Conservation (phyloP, 306 rosid species). For the Biancaea sappan region DNA sequence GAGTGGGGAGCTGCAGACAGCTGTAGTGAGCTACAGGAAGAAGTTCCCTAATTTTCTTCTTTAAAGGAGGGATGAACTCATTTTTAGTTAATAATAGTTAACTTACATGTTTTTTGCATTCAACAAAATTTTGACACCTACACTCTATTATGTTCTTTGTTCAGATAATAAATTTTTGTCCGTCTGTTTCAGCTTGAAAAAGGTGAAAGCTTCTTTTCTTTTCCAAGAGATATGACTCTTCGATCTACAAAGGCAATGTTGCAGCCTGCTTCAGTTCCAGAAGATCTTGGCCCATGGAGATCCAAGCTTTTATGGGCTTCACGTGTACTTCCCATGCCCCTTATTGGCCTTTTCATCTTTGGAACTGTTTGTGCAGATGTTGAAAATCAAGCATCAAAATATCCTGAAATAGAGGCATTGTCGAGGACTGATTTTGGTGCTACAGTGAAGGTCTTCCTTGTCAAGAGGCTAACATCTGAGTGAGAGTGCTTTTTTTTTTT, state of each 20-base stretch:
- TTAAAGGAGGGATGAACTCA: not conserved
- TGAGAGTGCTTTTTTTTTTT: slow-evolving; percentile 35
- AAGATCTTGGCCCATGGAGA: too few species aligned
- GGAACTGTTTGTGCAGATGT: slow-evolving; percentile 73
- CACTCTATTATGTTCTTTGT: not conserved
- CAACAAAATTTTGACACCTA: not conserved
- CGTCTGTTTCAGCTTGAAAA: slow-evolving; percentile 54
- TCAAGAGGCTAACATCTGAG: slow-evolving; percentile 81
- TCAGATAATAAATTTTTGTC: not conserved
- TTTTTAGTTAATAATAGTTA: not conserved
- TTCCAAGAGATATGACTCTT: slow-evolving; percentile 87
- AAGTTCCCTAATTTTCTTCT: slow-evolving; percentile 53
- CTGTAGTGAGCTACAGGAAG: slow-evolving; percentile 71
- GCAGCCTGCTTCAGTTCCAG: slow-evolving; percentile 52
- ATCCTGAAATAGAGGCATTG: slow-evolving; percentile 87
- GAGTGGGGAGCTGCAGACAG: slow-evolving; percentile 75
- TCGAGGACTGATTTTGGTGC: slow-evolving; percentile 86
- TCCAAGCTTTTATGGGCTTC: slow-evolving; percentile 93
- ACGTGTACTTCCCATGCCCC: slow-evolving; percentile 94
- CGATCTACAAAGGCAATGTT: slow-evolving; percentile 78
- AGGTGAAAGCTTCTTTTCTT: too few species aligned
- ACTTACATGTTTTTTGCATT: too few species aligned
- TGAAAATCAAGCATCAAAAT: slow-evolving; percentile 66
- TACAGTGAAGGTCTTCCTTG: slow-evolving; percentile 87
- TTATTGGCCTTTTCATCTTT: slow-evolving; percentile 81